Evolutionary conservation across 805 yeast genomes (phyloP).

Genomic region (Candida loeiensis): DNA sequence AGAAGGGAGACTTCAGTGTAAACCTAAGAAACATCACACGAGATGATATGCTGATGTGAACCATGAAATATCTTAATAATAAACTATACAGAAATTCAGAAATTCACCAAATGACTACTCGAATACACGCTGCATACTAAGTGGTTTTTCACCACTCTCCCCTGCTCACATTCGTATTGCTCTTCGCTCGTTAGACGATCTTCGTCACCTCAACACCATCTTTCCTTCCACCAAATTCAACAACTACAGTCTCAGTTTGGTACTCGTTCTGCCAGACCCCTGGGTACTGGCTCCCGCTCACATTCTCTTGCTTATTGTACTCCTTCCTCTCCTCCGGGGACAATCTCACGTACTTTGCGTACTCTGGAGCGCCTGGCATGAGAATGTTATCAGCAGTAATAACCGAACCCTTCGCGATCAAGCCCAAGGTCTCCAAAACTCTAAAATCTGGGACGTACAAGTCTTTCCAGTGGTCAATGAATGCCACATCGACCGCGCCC

Average conservation of each 20-base stretch:
- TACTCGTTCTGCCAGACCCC: conserved; percentile 44
- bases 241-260: conserved; percentile 27
- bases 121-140: no score
- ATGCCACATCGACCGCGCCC: conserved; percentile 30
- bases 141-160: no score
- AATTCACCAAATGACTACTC: no score
- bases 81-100: no score
- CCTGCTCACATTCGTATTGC: no score
- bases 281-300: conserved; percentile 22
- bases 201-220: conserved; percentile 34
- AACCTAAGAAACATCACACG: no score
- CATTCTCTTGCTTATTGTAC: conserved; percentile 25
- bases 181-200: background rate
- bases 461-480: conserved; percentile 40
- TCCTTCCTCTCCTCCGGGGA: conserved; percentile 35
- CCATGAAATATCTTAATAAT: no score
- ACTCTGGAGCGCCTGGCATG: conserved; percentile 38
- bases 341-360: conserved; percentile 33
- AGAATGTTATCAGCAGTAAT: conserved; percentile 38
- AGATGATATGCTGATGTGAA: no score
- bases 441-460: conserved; percentile 41
- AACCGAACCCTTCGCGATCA: conserved; percentile 37
- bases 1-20: no score
- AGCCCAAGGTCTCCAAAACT: conserved; percentile 36
- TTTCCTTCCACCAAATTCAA: conserved; percentile 11